A percentile compares a stretch with the other conserved stretches of the same genome.
Conservation (phyloP, 2,329 filamentous ascomycete genomes). For the Trichoderma arundinaceum region DNA sequence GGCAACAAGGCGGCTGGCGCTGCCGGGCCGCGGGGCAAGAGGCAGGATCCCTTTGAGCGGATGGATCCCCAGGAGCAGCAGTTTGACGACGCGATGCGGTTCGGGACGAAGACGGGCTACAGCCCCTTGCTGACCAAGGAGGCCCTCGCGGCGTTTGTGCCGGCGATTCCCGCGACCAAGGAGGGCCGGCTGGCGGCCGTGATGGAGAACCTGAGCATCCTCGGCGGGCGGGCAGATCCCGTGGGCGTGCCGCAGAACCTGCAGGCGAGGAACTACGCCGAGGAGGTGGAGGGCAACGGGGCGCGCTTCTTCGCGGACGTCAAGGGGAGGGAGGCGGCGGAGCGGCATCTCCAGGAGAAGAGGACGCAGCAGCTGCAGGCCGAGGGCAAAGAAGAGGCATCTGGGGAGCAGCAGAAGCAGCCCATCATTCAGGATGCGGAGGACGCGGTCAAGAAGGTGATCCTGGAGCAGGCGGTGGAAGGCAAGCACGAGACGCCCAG, state of each 20-base stretch:
- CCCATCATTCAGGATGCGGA: slow-evolving; percentile 44
- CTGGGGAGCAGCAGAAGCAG: neutral
- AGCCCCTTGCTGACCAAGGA: slow-evolving; percentile 45
- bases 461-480: slow-evolving; percentile 44
- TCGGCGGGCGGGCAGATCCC: slow-evolving; percentile 46
- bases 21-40: slow-evolving; percentile 32
- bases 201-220: slow-evolving; percentile 45
- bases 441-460: slow-evolving; percentile 43
- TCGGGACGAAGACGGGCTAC: slow-evolving; percentile 43
- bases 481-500: slow-evolving; percentile 47
- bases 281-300: slow-evolving; percentile 41
- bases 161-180: slow-evolving; percentile 39
- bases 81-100: slow-evolving; percentile 46
- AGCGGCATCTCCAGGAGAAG: slow-evolving; percentile 41
- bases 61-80: slow-evolving; percentile 44
- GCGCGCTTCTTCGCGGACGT: slow-evolving; percentile 44
- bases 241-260: slow-evolving; percentile 42
- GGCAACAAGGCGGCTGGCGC: slow-evolving; percentile 27
- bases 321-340: slow-evolving; percentile 41
- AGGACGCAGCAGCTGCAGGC: slow-evolving; percentile 33
- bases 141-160: slow-evolving; percentile 42
- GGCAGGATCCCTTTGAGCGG: slow-evolving; percentile 37
- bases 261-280: slow-evolving; percentile 42
- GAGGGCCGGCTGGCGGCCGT: slow-evolving; percentile 44
- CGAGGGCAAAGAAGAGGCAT: slow-evolving; percentile 31